phyloP scores from a whole-genome alignment of 805 yeast genomes.

The Candida piceae region DNA sequence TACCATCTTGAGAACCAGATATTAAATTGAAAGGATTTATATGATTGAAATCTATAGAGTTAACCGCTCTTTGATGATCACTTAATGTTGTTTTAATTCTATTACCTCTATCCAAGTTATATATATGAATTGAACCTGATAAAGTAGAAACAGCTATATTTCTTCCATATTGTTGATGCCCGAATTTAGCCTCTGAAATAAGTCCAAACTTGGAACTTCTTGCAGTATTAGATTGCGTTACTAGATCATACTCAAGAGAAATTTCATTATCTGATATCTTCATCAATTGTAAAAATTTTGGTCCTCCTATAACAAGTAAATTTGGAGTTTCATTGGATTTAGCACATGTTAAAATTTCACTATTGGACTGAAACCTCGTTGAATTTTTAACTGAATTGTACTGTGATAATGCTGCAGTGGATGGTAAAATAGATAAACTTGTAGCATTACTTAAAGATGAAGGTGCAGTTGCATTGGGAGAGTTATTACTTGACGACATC shows the following conservation, averaged over 20 bases:
- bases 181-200: constrained; percentile 39
- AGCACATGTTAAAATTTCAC: constrained; percentile 32
- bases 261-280: constrained; percentile 30
- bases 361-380: constrained; percentile 26
- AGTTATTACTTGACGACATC: constrained; percentile 18
- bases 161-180: constrained; percentile 34
- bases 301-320: constrained; percentile 37
- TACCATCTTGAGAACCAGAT: constrained; percentile 78
- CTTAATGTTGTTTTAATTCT: constrained; percentile 27
- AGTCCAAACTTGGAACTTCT: constrained; percentile 35
- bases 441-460: constrained; percentile 13
- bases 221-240: constrained; percentile 21
- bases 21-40: constrained; percentile 37
- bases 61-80: constrained; percentile 44
- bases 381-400: constrained; percentile 17
- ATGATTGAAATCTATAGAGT: constrained; percentile 37
- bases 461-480: constrained; percentile 10
- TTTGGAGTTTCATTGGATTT: constrained; percentile 31
- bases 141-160: constrained; percentile 41
- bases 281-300: constrained; percentile 36
- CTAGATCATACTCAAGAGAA: constrained; percentile 32
- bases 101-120: constrained; percentile 27
- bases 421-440: constrained; percentile 16
- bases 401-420: constrained; percentile 22
- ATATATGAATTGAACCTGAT: constrained; percentile 40